A percentile compares a stretch with the other conserved stretches of the same genome.
Conservation (phyloP, 106 monocot genomes). For the Hemerocallis citrina region DNA sequence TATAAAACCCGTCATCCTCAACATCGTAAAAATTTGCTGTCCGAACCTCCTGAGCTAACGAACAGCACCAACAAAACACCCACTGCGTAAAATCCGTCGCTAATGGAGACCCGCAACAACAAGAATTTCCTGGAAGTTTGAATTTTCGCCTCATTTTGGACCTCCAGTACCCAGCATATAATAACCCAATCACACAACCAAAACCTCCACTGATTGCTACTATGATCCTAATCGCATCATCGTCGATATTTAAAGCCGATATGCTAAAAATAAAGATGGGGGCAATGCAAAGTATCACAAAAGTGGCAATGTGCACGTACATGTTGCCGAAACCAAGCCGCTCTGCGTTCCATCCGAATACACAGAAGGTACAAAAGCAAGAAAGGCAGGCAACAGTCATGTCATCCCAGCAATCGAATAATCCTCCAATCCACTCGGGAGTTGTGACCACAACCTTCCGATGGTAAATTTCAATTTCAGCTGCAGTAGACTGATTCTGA, state of each 20-base stretch:
- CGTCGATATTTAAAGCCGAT: slow-evolving; percentile 15
- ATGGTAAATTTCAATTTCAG: not conserved
- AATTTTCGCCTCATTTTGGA: slow-evolving; percentile 28
- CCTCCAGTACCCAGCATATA: slow-evolving; percentile 46
- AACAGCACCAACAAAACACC: slow-evolving; percentile 34
- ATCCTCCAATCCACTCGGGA: slow-evolving; percentile 21
- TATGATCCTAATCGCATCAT: slow-evolving; percentile 3
- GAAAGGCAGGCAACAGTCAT: slow-evolving; percentile 4
- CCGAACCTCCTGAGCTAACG: slow-evolving; percentile 31
- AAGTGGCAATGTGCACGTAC: slow-evolving; percentile 19
- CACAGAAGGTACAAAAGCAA: slow-evolving; percentile 23
- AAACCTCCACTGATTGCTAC: slow-evolving; percentile 8
- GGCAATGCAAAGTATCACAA: slow-evolving; percentile 10
- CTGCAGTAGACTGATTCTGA: not conserved
- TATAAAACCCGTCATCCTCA: slow-evolving; percentile 18
- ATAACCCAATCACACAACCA: slow-evolving; percentile 16
- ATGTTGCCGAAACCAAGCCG: slow-evolving; percentile 19
- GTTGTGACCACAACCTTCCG: not conserved
- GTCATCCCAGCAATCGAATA: slow-evolving; percentile 26
- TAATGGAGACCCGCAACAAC: slow-evolving; percentile 8
- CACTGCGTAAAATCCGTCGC: slow-evolving; percentile 19
- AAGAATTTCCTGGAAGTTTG: slow-evolving; percentile 19
- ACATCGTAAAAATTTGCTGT: slow-evolving; percentile 28
- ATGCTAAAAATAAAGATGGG: slow-evolving; percentile 13
- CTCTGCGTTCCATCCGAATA: slow-evolving; percentile 22